Evolutionary conservation across 202 grass and related monocot species (phyloP).

Genomic region (Carex arenaria): DNA sequence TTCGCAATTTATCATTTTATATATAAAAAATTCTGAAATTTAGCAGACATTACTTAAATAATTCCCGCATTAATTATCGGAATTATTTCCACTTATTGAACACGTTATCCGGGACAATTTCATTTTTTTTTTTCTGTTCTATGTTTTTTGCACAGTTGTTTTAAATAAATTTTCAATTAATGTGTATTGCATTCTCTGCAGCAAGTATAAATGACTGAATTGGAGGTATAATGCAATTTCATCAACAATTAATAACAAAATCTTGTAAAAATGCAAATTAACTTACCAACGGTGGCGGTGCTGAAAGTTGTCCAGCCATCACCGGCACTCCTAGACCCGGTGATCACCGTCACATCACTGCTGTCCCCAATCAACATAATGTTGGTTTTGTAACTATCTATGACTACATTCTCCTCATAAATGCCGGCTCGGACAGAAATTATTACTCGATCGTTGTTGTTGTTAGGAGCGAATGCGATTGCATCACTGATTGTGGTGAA

Average conservation of each 20-base stretch:
- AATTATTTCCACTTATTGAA: background rate
- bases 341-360: conserved; percentile 56
- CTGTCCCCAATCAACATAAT: conserved; percentile 61
- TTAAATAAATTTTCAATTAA: background rate
- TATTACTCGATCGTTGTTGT: conserved; percentile 42
- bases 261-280: background rate
- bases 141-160: background rate
- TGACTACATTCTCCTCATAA: conserved; percentile 80
- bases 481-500: conserved; percentile 74
- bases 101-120: background rate
- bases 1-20: background rate
- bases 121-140: background rate
- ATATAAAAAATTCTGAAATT: no score
- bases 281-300: conserved; percentile 66
- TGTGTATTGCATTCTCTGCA: background rate
- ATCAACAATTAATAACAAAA: background rate
- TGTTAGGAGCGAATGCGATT: conserved; percentile 59
- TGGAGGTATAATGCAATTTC: background rate
- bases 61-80: background rate
- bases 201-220: background rate
- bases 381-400: conserved; percentile 56
- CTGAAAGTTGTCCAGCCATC: conserved; percentile 85
- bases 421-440: conserved; percentile 58
- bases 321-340: conserved; percentile 45
- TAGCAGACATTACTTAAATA: no score